phyloP scores from a whole-genome alignment of 805 yeast genomes.

The Candida boleticola region DNA sequence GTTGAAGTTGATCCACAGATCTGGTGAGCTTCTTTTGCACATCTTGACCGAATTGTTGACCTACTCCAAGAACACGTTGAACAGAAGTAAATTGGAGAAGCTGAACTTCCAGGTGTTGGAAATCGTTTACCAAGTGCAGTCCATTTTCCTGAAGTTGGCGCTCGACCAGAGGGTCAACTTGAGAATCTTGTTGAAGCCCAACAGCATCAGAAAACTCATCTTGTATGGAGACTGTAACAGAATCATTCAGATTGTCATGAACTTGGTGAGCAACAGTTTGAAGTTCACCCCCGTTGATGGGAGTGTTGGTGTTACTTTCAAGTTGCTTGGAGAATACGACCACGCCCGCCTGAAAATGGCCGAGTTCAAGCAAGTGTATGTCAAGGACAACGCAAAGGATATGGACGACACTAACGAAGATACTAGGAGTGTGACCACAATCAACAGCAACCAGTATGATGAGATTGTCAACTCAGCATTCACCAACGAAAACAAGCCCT shows the following conservation, averaged over 20 bases:
- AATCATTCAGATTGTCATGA: conserved; percentile 89
- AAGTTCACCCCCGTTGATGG: conserved; percentile 94
- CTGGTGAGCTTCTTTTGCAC: conserved; percentile 88
- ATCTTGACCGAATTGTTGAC: conserved; percentile 87
- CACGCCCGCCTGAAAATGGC: conserved; percentile 38
- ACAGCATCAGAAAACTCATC: conserved; percentile 56
- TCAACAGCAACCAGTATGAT: background rate
- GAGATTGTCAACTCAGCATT: background rate
- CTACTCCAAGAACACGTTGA: conserved; percentile 87
- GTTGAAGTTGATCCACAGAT: conserved; percentile 77
- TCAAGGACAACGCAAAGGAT: conserved; percentile 16
- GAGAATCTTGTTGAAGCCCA: conserved; percentile 61
- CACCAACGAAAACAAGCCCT: background rate
- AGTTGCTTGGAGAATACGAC: conserved; percentile 71
- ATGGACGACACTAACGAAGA: background rate
- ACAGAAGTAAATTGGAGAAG: conserved; percentile 78
- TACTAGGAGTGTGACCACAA: background rate
- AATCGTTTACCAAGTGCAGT: conserved; percentile 77
- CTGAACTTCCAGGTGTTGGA: conserved; percentile 78
- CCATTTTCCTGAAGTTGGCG: conserved; percentile 81
- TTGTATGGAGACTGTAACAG: conserved; percentile 87
- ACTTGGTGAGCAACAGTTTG: conserved; percentile 83
- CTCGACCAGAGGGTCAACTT: conserved; percentile 72
- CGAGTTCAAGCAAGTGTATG: conserved; percentile 46
- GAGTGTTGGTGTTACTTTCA: conserved; percentile 61